Percentiles rank a stretch among this genome's conserved stretches.
Conservation (phyloP, 208 protist genomes). For the Herpetomonas tarakana region DNA sequence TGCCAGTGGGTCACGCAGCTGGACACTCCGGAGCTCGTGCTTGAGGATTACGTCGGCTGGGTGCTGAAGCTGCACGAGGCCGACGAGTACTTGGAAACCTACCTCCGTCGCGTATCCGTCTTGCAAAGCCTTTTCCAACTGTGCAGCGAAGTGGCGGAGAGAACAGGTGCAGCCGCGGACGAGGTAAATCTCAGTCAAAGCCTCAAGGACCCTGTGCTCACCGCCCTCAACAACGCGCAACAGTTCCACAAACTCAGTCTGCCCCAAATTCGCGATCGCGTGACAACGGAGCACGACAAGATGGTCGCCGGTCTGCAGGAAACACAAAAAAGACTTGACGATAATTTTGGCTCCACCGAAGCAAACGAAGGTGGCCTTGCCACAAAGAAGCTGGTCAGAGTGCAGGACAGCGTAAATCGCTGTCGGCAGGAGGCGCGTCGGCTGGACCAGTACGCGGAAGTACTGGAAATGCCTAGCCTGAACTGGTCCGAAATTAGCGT, state of each 20-base stretch:
- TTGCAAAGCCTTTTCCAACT: conserved; percentile 48
- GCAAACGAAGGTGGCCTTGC: conserved; percentile 41
- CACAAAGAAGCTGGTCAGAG: conserved; percentile 43
- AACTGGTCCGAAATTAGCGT: conserved; percentile 71
- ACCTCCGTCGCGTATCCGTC: conserved; percentile 30
- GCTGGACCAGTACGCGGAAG: conserved; percentile 65
- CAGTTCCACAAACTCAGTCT: conserved; percentile 26
- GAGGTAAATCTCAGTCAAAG: conserved; percentile 22
- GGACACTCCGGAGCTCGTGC: conserved; percentile 20
- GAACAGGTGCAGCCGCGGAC: conserved; percentile 3
- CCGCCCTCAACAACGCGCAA: conserved; percentile 32
- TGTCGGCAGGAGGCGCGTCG: conserved; percentile 27
- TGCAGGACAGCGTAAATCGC: conserved; percentile 25
- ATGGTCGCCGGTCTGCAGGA: conserved; percentile 23
- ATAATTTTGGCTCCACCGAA: conserved; percentile 31
- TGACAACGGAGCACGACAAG: conserved; percentile 25
- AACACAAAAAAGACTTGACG: conserved; percentile 28
- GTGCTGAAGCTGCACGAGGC: conserved; percentile 29
- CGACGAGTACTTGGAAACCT: conserved; percentile 27
- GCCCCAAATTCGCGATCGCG: conserved; percentile 25
- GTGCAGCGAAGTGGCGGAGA: conserved; percentile 33
- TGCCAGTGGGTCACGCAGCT: conserved; percentile 32
- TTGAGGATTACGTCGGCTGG: conserved; percentile 49
- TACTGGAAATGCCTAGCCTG: conserved; percentile 63
- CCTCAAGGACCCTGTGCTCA: conserved; percentile 34